Evolutionary conservation across 192 early-diverging fungal species (phyloP).

Genomic region (Gigaspora rosea): DNA sequence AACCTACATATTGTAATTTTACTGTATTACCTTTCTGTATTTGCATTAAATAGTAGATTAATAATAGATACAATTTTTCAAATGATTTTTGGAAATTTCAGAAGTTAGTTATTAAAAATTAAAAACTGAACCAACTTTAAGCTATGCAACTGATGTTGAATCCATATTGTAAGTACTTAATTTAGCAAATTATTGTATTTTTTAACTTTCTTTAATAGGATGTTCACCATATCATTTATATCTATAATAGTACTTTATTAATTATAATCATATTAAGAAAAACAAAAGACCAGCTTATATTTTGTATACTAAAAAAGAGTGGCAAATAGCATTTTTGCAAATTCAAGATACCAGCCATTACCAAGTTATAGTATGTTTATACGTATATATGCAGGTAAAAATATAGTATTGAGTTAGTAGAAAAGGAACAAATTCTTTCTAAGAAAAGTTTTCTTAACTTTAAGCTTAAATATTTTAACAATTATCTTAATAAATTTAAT

Average conservation of each 20-base stretch:
- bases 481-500: too few species aligned
- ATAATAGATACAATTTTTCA: conserved; percentile 28
- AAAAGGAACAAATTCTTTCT: too few species aligned
- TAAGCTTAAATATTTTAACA: too few species aligned
- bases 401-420: too few species aligned
- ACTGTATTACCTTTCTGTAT: conserved; percentile 21
- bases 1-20: conserved; percentile 27
- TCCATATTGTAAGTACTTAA: conserved; percentile 26
- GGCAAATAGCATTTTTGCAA: conserved; percentile 28
- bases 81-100: conserved; percentile 25
- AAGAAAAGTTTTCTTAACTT: too few species aligned
- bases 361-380: conserved; percentile 26
- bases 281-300: conserved; percentile 29
- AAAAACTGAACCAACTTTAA: conserved; percentile 28
- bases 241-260: conserved; percentile 25
- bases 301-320: conserved; percentile 25
- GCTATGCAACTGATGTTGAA: conserved; percentile 21
- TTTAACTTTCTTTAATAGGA: conserved; percentile 10
- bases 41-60: conserved; percentile 25
- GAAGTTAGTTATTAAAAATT: conserved; percentile 29
- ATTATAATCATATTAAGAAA: conserved; percentile 28
- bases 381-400: conserved; percentile 30
- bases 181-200: conserved; percentile 26
- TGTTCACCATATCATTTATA: conserved; percentile 28
- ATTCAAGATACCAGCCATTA: conserved; percentile 30